A percentile compares a stretch with the other conserved stretches of the same genome.
Evolutionary conservation across 2,329 filamentous ascomycete species (phyloP).

Genomic region (Colletotrichum spinosum): DNA sequence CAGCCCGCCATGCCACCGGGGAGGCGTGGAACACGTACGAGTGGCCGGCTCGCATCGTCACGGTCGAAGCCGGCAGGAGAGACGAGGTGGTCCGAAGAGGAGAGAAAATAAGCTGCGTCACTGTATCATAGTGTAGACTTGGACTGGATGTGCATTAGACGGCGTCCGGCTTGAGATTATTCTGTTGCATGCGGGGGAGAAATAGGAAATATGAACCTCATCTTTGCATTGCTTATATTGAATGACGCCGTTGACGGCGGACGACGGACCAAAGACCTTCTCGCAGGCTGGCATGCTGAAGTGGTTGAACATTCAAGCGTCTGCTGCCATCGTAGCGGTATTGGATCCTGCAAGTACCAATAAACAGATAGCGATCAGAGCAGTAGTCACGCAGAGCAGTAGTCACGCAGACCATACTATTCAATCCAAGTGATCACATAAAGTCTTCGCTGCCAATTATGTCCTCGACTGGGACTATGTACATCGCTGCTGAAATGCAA

Average conservation of each 20-base stretch:
- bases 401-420: background rate
- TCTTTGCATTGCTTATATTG: constrained; percentile 1
- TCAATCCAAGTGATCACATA: background rate
- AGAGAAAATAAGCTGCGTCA: constrained; percentile 31
- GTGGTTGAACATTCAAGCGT: background rate
- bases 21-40: background rate
- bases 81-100: background rate
- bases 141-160: constrained; percentile 55
- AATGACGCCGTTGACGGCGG: too few relatives aligned
- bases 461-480: constrained; percentile 31
- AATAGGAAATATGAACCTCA: constrained; percentile 17
- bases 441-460: constrained; percentile 7
- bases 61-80: background rate
- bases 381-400: background rate
- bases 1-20: background rate
- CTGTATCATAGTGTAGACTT: constrained; percentile 59
- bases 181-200: constrained; percentile 39
- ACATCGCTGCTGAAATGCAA: constrained; percentile 24
- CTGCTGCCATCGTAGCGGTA: too few relatives aligned
- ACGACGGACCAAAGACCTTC: too few relatives aligned
- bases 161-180: constrained; percentile 50
- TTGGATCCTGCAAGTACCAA: background rate
- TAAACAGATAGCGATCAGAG: background rate
- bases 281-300: too few relatives aligned
- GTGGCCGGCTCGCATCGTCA: background rate